Percentiles rank a stretch among this genome's conserved stretches.
Evolutionary conservation across 805 yeast genomes (phyloP).

Genomic region (Priceomyces medius): DNA sequence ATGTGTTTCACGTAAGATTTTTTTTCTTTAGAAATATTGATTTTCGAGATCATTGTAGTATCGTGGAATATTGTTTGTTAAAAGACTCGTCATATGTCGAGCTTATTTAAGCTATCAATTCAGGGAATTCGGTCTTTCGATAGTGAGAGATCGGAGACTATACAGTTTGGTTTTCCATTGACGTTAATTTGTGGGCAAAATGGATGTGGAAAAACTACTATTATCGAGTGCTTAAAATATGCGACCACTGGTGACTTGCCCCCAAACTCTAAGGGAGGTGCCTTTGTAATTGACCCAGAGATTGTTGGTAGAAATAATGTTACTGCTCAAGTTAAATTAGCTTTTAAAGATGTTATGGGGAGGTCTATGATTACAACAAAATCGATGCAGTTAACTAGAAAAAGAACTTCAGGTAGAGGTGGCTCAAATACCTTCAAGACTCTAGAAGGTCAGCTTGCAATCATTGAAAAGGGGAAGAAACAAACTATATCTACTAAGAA

Average conservation of each 20-base stretch:
- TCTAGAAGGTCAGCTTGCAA: slow-evolving; percentile 81
- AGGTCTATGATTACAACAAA: slow-evolving; percentile 83
- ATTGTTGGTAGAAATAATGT: slow-evolving; percentile 73
- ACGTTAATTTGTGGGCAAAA: slow-evolving; percentile 94
- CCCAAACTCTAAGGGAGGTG: slow-evolving; percentile 94
- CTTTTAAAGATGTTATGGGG: slow-evolving; percentile 72
- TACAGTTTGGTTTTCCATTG: slow-evolving; percentile 85
- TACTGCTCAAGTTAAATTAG: slow-evolving; percentile 86
- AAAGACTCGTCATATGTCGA: slow-evolving; percentile 29
- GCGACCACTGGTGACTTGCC: slow-evolving; percentile 96
- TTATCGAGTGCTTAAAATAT: slow-evolving; percentile 89
- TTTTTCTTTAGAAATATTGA: background rate
- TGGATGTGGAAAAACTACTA: slow-evolving; percentile 95
- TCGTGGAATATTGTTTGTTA: background rate
- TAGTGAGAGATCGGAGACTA: slow-evolving; percentile 78
- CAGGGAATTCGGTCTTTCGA: slow-evolving; percentile 92
- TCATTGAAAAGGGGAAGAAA: slow-evolving; percentile 63
- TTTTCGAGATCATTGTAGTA: background rate
- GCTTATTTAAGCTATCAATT: slow-evolving; percentile 48
- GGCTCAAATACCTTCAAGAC: slow-evolving; percentile 70
- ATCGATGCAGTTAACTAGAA: slow-evolving; percentile 70
- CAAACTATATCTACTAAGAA: slow-evolving; percentile 77
- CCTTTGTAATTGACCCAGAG: slow-evolving; percentile 91
- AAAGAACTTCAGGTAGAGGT: slow-evolving; percentile 41
- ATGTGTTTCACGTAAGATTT: background rate